A percentile compares a stretch with the other conserved stretches of the same genome.
phyloP scores from a whole-genome alignment of 2,329 filamentous ascomycete genomes.

The Bipolaris victoriae region DNA sequence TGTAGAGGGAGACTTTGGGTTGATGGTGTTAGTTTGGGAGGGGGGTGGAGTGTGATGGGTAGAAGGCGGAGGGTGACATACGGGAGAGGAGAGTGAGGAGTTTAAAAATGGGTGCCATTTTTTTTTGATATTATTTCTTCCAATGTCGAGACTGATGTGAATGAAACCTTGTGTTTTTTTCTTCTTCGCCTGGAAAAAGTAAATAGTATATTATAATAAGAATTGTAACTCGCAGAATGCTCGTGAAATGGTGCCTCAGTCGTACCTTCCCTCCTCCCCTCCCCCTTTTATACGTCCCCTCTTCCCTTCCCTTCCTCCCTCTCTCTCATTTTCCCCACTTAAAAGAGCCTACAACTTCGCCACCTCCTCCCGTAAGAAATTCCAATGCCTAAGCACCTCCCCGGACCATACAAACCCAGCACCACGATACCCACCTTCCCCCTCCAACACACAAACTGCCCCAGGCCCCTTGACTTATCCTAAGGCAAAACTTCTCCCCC shows the following conservation, averaged over 20 bases:
- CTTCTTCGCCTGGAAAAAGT: conserved; percentile 22
- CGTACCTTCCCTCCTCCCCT: too few species aligned
- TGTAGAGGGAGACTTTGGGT: conserved; percentile 32
- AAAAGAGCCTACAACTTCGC: neutral
- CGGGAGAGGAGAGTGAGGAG: conserved; percentile 32
- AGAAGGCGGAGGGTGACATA: conserved; percentile 9
- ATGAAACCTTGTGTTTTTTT: conserved; percentile 23
- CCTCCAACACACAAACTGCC: too few species aligned
- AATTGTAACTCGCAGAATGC: neutral
- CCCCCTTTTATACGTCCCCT: too few species aligned
- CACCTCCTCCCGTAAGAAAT: neutral
- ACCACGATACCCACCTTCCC: too few species aligned
- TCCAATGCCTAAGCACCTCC: too few species aligned
- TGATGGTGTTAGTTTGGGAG: neutral
- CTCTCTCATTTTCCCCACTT: neutral
- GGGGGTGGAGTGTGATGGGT: neutral
- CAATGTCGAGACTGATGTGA: neutral
- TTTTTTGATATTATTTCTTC: conserved; percentile 1
- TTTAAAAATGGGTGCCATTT: conserved; percentile 40
- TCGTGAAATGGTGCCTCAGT: neutral
- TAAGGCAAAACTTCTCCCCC: too few species aligned
- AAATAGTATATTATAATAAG: neutral
- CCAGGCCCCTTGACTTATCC: too few species aligned
- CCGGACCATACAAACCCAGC: too few species aligned
- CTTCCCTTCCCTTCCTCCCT: neutral